Conservation (phyloP, 208 protist genomes). For the Acanthamoeba royreba region DNA sequence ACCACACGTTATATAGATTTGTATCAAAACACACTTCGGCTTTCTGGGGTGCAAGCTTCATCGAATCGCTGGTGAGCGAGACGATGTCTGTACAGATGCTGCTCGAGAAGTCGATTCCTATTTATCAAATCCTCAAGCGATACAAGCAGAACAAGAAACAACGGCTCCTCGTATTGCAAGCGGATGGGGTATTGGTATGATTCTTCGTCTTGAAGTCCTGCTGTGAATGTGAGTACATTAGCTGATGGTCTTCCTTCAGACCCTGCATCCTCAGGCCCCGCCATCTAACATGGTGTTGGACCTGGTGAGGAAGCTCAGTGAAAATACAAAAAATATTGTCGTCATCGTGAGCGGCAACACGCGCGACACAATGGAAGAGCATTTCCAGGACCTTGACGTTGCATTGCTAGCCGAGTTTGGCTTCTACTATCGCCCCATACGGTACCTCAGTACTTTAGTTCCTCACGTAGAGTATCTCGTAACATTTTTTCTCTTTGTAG, state of each 20-base stretch:
- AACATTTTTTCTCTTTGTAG: not conserved
- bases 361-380: not conserved
- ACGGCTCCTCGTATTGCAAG: not conserved
- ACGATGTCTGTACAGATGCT: constrained; percentile 39
- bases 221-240: not conserved
- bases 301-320: constrained; percentile 18
- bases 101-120: not conserved
- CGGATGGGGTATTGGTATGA: not conserved
- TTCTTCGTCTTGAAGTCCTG: not conserved
- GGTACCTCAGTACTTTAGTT: not conserved
- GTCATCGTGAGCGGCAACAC: not conserved
- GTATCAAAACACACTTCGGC: constrained; percentile 16
- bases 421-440: not conserved
- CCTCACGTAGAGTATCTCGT: not conserved
- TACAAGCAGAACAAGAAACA: not conserved
- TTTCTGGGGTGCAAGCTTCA: constrained; percentile 25
- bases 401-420: not conserved
- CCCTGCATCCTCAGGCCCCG: not conserved
- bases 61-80: constrained; percentile 1
- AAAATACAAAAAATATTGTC: not conserved
- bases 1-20: constrained; percentile 36
- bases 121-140: constrained; percentile 11
- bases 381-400: not conserved
- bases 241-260: not conserved
- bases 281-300: not conserved